Percentiles rank a stretch among this genome's conserved stretches.
phyloP scores from a whole-genome alignment of 1,284 basidiomycete genomes.

The Phellopilus nigrolimitatus region DNA sequence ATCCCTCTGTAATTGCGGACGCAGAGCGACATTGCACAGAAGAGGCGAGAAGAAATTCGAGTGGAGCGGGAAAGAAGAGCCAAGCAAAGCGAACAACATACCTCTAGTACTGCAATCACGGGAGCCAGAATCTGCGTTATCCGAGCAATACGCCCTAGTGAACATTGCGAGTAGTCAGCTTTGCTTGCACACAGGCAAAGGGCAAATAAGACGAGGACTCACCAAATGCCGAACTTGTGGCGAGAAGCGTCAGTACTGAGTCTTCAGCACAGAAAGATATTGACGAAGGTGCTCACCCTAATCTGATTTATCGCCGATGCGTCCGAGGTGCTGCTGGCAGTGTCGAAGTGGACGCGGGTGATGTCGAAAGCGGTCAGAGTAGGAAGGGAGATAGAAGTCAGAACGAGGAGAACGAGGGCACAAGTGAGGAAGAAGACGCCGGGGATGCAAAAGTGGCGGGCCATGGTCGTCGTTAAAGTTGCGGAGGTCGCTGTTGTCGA shows the following conservation, averaged over 20 bases:
- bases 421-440: conserved; percentile 42
- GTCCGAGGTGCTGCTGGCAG: conserved; percentile 29
- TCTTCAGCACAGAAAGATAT: neutral
- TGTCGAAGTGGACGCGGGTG: conserved; percentile 47
- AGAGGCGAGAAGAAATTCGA: too few species aligned
- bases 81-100: too few species aligned
- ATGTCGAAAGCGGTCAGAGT: conserved; percentile 61
- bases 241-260: neutral
- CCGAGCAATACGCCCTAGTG: neutral
- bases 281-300: conserved; percentile 42
- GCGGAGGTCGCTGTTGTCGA: too few species aligned
- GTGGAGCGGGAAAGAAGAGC: too few species aligned
- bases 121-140: too few species aligned
- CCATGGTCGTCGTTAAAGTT: neutral
- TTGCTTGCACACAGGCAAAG: too few species aligned
- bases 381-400: conserved; percentile 69
- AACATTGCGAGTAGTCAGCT: neutral
- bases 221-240: neutral
- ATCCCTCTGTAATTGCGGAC: too few species aligned
- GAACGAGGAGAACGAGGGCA: conserved; percentile 60
- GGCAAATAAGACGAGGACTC: neutral
- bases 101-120: too few species aligned
- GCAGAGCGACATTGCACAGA: too few species aligned
- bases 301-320: conserved; percentile 39
- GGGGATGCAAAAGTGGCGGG: neutral